Conservation (phyloP, 2,329 filamentous ascomycete species). For the Neophaeococcomyces mojaviensis region DNA sequence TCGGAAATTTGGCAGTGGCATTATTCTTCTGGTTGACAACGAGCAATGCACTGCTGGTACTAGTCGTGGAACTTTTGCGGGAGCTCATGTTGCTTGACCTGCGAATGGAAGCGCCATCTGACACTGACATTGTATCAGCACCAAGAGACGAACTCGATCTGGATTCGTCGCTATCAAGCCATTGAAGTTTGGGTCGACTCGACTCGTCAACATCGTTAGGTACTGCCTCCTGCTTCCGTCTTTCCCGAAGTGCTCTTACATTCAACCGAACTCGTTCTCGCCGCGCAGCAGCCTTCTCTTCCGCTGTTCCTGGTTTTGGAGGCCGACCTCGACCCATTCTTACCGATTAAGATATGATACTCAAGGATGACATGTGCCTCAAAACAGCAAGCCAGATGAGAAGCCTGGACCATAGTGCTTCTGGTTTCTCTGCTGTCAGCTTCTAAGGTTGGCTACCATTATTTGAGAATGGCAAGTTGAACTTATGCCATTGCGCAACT, state of each 20-base stretch:
- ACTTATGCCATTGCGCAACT: too few relatives aligned
- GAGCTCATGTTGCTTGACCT: not conserved
- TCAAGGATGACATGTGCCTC: too few relatives aligned
- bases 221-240: constrained; percentile 2
- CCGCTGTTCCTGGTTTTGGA: constrained; percentile 9
- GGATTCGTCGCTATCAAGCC: not conserved
- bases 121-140: not conserved
- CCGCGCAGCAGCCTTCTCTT: constrained; percentile 12
- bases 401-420: too few relatives aligned
- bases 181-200: not conserved
- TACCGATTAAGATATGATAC: too few relatives aligned
- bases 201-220: not conserved
- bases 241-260: constrained; percentile 11
- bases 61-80: not conserved
- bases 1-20: not conserved
- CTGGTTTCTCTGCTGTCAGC: too few relatives aligned
- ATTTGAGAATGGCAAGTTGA: too few relatives aligned
- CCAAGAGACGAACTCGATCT: not conserved
- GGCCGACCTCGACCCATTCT: constrained; percentile 6
- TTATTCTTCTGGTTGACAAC: not conserved
- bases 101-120: not conserved
- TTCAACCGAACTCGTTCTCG: constrained; percentile 12
- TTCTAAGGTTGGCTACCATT: too few relatives aligned
- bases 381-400: too few relatives aligned
- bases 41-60: not conserved